Base-by-base conservation (phyloP, 768 basidiomycete genomes). In the Punctularia strigosozonata region DNA sequence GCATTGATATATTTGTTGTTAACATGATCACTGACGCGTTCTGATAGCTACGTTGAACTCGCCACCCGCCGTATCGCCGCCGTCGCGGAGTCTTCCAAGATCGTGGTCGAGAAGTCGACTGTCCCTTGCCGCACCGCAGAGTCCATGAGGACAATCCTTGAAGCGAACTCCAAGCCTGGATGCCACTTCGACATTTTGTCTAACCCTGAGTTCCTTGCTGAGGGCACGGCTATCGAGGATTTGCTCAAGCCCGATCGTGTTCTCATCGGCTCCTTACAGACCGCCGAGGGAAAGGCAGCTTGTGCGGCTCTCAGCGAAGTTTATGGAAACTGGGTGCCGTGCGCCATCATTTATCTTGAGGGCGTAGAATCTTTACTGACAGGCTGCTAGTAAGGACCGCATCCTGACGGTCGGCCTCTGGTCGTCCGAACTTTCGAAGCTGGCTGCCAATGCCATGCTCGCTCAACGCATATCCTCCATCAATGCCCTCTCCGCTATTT, bases 361-460 rank as follows among this genome's bases (percentile, higher is more conserved):
- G 33, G 10, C 33, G 12, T 34, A 13, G 33, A 34, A 19, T 8
- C 10, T 8, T 20, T 10, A 20, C 10, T 10, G 8, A 34, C 13
- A 19, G 8, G 33, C 33, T 8, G 13, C 35, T 45, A 88, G 84
- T 20, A 65, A 59, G 43, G 76, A 89, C 3, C 72, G 73, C 34
- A 86, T 97, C 57, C 69, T 99, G 37, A 88, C 85, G 15, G 95
- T 98, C 49, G 94, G 95, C 47, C 73, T 99, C 21, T 99, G 95
- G 95, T 92, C 89, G 2, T 97, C 94, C 2, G 95, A 99, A 61
- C 77, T 99, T 20, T 87, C 92, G 46, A 99, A 99, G 69, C 78
- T 99, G 45, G 95, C 95, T 7, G 95, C 95, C 39, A 99, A 99
- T 58, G 95, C 95, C 42, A 92, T 99, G 90, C 81, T 99, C 43